Evolutionary conservation across 2,329 filamentous ascomycete genomes (phyloP).

Genomic region (Thermoascus crustaceus): DNA sequence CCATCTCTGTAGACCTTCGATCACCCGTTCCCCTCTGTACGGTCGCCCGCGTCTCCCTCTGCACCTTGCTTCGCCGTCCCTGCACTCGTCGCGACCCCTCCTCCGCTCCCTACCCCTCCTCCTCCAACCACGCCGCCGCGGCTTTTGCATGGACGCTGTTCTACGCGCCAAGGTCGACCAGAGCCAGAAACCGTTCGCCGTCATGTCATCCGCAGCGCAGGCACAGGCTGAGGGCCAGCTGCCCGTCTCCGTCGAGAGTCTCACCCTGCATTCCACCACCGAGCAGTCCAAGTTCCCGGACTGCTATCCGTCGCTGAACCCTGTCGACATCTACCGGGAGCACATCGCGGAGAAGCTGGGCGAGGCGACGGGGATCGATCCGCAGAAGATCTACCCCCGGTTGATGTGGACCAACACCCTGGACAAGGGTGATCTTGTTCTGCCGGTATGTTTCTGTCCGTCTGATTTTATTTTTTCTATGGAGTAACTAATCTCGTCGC

Average conservation of each 20-base stretch:
- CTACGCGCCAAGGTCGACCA: conserved; percentile 5
- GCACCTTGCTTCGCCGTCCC: conserved; percentile 1
- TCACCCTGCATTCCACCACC: conserved; percentile 33
- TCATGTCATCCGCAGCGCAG: conserved; percentile 25
- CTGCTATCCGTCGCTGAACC: conserved; percentile 39
- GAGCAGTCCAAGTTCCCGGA: conserved; percentile 32
- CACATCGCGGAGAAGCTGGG: conserved; percentile 38
- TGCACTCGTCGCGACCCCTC: conserved; percentile 7
- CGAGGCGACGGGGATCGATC: conserved; percentile 30
- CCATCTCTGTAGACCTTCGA: conserved; percentile 10
- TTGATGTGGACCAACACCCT: conserved; percentile 38
- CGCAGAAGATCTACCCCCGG: conserved; percentile 31
- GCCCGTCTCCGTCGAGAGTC: conserved; percentile 28
- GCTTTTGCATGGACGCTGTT: conserved; percentile 8
- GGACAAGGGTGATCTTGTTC: conserved; percentile 40
- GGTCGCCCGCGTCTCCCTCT: background rate
- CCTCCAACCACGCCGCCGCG: conserved; percentile 8
- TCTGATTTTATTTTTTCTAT: no score
- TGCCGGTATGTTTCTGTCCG: conserved; percentile 38
- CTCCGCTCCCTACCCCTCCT: conserved; percentile 7
- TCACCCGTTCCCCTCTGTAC: conserved; percentile 4
- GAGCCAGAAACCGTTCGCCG: conserved; percentile 10
- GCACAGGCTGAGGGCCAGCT: conserved; percentile 16
- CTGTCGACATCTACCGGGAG: conserved; percentile 39
- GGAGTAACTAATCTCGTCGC: background rate